Evolutionary conservation across 2,329 filamentous ascomycete genomes (phyloP).

Genomic region (Pseudohalonectria lignicola): DNA sequence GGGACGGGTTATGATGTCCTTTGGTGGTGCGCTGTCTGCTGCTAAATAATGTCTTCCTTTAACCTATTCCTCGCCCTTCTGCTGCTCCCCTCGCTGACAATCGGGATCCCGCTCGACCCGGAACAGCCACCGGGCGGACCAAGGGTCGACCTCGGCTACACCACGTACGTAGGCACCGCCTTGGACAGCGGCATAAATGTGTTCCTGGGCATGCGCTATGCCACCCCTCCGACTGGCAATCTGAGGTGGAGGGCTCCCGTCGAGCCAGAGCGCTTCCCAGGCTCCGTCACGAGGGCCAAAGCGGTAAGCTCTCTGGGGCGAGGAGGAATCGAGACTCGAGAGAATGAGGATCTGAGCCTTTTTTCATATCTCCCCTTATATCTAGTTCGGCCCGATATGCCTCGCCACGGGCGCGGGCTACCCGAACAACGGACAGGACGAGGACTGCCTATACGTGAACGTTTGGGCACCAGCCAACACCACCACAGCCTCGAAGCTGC

Average conservation of each 20-base stretch:
- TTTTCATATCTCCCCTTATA: neutral
- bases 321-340: neutral
- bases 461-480: slow-evolving; percentile 29
- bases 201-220: slow-evolving; percentile 39
- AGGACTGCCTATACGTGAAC: slow-evolving; percentile 32
- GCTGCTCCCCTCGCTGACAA: too few relatives aligned
- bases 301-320: neutral
- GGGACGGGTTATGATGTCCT: too few relatives aligned
- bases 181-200: slow-evolving; percentile 19
- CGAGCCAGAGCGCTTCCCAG: slow-evolving; percentile 22
- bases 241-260: slow-evolving; percentile 39
- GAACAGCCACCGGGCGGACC: too few relatives aligned
- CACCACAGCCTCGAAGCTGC: slow-evolving; percentile 28
- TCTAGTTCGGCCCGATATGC: slow-evolving; percentile 33
- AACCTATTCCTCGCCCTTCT: too few relatives aligned
- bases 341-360: neutral
- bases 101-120: too few relatives aligned
- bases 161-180: slow-evolving; percentile 5
- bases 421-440: slow-evolving; percentile 16
- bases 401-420: slow-evolving; percentile 23
- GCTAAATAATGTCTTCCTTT: too few relatives aligned
- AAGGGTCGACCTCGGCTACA: slow-evolving; percentile 6
- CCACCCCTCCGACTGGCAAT: slow-evolving; percentile 35
- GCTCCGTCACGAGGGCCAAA: slow-evolving; percentile 1
- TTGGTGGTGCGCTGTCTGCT: too few relatives aligned